Conservation (phyloP, 371 early-diverging fungal species). For the Mortierella sp. region DNA sequence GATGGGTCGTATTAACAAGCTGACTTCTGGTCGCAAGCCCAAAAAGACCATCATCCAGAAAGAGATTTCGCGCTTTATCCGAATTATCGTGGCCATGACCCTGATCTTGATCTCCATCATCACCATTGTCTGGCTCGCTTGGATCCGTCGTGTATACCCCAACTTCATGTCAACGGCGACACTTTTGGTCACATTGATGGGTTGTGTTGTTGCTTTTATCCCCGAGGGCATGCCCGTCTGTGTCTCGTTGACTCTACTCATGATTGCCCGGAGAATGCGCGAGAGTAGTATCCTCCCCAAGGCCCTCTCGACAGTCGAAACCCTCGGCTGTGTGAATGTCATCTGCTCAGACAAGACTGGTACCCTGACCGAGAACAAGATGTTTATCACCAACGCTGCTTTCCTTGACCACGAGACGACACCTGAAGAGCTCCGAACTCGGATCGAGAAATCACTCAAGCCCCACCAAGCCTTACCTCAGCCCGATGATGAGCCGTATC, state of each 20-base stretch:
- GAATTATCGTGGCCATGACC: conserved; percentile 71
- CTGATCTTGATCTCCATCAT: conserved; percentile 60
- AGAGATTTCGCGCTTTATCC: conserved; percentile 76
- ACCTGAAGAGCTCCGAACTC: conserved; percentile 34
- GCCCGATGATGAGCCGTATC: conserved; percentile 15
- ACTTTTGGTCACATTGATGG: conserved; percentile 78
- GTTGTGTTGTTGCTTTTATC: conserved; percentile 73
- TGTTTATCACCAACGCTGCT: conserved; percentile 65
- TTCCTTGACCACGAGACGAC: conserved; percentile 55
- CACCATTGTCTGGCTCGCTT: conserved; percentile 62
- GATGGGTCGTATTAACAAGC: conserved; percentile 77
- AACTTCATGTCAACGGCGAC: conserved; percentile 62
- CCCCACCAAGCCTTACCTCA: conserved; percentile 19
- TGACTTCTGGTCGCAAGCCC: conserved; percentile 57
- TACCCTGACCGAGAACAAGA: conserved; percentile 73
- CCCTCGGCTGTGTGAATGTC: conserved; percentile 74
- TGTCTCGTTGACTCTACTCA: conserved; percentile 62
- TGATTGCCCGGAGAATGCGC: conserved; percentile 70
- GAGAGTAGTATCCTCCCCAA: conserved; percentile 67
- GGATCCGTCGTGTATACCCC: conserved; percentile 60
- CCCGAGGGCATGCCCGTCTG: conserved; percentile 73
- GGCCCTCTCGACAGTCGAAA: conserved; percentile 73
- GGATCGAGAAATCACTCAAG: conserved; percentile 19
- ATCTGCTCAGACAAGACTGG: conserved; percentile 84
- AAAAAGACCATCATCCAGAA: conserved; percentile 69